A percentile compares a stretch with the other conserved stretches of the same genome.
Conservation (phyloP, 768 basidiomycete genomes). For the Lentinula boryana region DNA sequence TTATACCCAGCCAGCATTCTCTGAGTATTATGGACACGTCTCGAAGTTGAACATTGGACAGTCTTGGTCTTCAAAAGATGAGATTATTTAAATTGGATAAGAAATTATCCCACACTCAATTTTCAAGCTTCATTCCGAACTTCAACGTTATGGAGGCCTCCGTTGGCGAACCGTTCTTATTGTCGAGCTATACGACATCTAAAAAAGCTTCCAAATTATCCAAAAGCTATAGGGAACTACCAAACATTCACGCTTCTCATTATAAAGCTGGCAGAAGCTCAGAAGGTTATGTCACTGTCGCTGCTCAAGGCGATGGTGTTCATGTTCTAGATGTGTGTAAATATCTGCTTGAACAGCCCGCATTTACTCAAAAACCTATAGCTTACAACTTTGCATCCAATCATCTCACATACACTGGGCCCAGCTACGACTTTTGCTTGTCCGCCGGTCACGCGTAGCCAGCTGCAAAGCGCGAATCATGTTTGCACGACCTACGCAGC, state of each 20-base stretch:
- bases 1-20: too few relatives aligned
- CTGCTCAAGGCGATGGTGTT: conserved; percentile 69
- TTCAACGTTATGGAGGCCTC: not conserved
- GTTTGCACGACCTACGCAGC: conserved; percentile 52
- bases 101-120: not conserved
- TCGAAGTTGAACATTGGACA: too few relatives aligned
- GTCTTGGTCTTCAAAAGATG: not conserved
- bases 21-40: too few relatives aligned
- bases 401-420: conserved; percentile 64
- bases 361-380: conserved; percentile 18
- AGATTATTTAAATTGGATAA: not conserved
- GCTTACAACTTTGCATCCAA: conserved; percentile 60
- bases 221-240: not conserved
- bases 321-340: conserved; percentile 64
- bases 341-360: conserved; percentile 8
- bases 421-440: conserved; percentile 58
- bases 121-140: not conserved
- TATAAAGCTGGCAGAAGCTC: conserved; percentile 24
- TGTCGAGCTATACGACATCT: conserved; percentile 28
- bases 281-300: conserved; percentile 59
- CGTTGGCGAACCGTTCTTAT: conserved; percentile 33
- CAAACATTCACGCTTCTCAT: conserved; percentile 28
- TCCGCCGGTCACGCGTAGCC: conserved; percentile 43
- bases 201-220: conserved; percentile 14
- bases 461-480: conserved; percentile 24